A percentile compares a stretch with the other conserved stretches of the same genome.
These are phyloP conservation scores for Vigna angularis DNA, from an alignment of 306 rosid genomes.

Conservation along the genomic window DNA sequence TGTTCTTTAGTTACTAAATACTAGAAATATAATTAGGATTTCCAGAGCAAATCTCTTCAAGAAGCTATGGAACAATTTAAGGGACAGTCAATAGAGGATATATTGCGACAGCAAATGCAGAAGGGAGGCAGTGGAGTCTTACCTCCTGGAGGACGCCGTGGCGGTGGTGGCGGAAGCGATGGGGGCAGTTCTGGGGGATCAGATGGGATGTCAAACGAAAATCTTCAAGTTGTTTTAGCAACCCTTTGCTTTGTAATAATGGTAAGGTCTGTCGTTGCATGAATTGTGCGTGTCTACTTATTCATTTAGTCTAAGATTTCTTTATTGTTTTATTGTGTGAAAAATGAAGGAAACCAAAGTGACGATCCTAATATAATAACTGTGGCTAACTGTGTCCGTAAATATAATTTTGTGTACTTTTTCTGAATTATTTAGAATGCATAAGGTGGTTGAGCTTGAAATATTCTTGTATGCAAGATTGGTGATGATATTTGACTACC, in stretches of 20 bases:
- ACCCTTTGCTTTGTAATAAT: slow-evolving; percentile 69
- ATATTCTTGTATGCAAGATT: slow-evolving; percentile 13
- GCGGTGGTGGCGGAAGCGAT: slow-evolving; percentile 18
- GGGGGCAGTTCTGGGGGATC: slow-evolving; percentile 56
- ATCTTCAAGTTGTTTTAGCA: slow-evolving; percentile 73
- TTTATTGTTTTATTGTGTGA: slow-evolving; percentile 25
- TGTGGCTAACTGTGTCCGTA: not conserved
- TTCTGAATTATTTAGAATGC: slow-evolving; percentile 22
- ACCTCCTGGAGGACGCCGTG: slow-evolving; percentile 57
- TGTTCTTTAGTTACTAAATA: slow-evolving; percentile 15
- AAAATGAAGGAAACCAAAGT: slow-evolving; percentile 2
- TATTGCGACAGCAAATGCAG: slow-evolving; percentile 63
- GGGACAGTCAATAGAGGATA: slow-evolving; percentile 69
- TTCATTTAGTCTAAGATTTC: not conserved
- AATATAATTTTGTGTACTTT: slow-evolving; percentile 11
- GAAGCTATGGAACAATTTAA: slow-evolving; percentile 58
- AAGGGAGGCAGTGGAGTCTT: slow-evolving; percentile 58
- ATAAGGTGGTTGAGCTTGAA: slow-evolving; percentile 16
- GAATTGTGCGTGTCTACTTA: not conserved
- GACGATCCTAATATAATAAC: slow-evolving; percentile 12
- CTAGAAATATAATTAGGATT: slow-evolving; percentile 50
- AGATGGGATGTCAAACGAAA: slow-evolving; percentile 71
- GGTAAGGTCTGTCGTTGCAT: slow-evolving; percentile 53
- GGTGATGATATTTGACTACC: not conserved
- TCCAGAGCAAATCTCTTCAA: slow-evolving; percentile 58